Conservation (phyloP, 2,329 filamentous ascomycete species). For the Sarocladium kiliense region DNA sequence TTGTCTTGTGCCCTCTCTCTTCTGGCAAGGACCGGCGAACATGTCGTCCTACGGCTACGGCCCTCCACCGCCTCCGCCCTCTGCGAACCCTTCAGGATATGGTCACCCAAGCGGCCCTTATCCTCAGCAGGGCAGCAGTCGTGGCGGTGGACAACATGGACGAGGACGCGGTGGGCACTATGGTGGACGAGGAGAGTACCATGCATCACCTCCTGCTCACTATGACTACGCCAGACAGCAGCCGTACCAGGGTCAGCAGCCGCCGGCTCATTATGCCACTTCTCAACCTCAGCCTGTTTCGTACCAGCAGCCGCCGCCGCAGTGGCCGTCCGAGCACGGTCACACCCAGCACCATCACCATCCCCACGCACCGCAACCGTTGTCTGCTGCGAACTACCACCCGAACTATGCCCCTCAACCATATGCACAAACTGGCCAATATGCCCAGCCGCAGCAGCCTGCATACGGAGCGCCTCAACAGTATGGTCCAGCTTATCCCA, state of each 20-base stretch:
- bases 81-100: constrained; percentile 29
- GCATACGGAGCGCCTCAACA: constrained; percentile 36
- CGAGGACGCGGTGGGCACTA: constrained; percentile 29
- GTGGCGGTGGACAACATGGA: constrained; percentile 32
- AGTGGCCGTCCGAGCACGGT: constrained; percentile 35
- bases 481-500: constrained; percentile 30
- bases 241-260: constrained; percentile 28
- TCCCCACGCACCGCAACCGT: constrained; percentile 40
- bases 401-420: constrained; percentile 54
- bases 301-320: background rate
- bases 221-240: constrained; percentile 39
- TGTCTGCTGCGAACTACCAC: constrained; percentile 51
- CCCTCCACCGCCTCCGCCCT: constrained; percentile 44
- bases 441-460: constrained; percentile 29
- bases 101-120: constrained; percentile 24
- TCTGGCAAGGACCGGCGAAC: background rate
- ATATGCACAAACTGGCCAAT: constrained; percentile 25
- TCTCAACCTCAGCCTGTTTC: constrained; percentile 25
- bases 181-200: constrained; percentile 27
- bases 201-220: constrained; percentile 28
- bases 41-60: constrained; percentile 51
- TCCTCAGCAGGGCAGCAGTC: constrained; percentile 23
- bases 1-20: background rate
- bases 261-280: constrained; percentile 30
- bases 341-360: constrained; percentile 30